Evolutionary conservation across 73 alveolate species (phyloP).

Genomic region (Tetrahymena thermophila): DNA sequence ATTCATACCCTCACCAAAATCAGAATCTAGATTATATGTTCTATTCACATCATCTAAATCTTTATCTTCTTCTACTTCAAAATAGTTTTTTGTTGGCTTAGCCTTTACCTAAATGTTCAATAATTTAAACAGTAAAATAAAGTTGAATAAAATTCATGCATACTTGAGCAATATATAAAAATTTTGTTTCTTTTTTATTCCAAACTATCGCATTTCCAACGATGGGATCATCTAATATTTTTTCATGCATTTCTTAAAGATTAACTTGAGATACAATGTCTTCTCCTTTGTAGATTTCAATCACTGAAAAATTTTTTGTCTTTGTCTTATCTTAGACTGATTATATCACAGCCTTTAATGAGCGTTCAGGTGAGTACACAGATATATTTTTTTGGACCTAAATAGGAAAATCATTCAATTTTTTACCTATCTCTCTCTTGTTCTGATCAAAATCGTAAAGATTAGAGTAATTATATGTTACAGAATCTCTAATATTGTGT

Average conservation of each 20-base stretch:
- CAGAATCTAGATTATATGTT: background rate
- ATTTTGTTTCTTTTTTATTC: slow-evolving; percentile 10
- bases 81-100: background rate
- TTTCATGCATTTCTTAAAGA: slow-evolving; percentile 13
- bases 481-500: background rate
- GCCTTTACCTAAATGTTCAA: background rate
- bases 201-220: slow-evolving; percentile 27
- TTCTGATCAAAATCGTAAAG: background rate
- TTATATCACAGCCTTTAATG: background rate
- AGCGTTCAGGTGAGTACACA: background rate
- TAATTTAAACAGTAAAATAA: background rate
- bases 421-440: background rate
- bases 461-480: background rate
- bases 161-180: slow-evolving; percentile 17
- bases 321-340: background rate
- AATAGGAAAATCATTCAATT: background rate
- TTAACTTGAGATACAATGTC: background rate
- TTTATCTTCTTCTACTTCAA: slow-evolving; percentile 27
- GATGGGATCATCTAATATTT: slow-evolving; percentile 24
- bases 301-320: slow-evolving; percentile 3
- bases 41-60: slow-evolving; percentile 15
- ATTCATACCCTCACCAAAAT: slow-evolving; percentile 40
- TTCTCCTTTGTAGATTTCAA: slow-evolving; percentile 15
- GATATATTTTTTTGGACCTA: background rate
- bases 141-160: background rate